Conservation (phyloP, 495 filamentous ascomycete genomes). For the Podospora pseudocomata region DNA sequence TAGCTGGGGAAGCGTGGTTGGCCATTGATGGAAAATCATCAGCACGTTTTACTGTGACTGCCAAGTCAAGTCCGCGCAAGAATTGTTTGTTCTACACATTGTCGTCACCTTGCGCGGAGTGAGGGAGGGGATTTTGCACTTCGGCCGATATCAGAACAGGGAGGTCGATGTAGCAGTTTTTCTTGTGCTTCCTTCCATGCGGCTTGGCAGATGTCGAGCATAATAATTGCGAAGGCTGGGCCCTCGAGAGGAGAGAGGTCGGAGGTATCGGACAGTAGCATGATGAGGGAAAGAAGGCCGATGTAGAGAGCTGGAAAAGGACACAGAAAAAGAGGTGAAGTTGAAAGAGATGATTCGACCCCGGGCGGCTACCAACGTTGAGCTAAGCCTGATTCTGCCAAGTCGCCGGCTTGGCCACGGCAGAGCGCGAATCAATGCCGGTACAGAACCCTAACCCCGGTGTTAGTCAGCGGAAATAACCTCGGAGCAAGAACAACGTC, state of each 20-base stretch:
- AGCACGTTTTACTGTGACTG: background rate
- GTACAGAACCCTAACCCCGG: background rate
- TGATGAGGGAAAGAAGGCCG: background rate
- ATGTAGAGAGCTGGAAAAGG: background rate
- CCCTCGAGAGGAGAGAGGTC: background rate
- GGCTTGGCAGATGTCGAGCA: background rate
- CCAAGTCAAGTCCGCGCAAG: background rate
- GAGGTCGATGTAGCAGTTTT: background rate
- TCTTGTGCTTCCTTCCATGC: background rate
- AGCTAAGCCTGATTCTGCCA: background rate
- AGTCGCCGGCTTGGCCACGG: constrained; percentile 10
- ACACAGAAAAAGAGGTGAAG: constrained; percentile 5
- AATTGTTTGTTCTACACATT: background rate
- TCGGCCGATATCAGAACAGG: background rate
- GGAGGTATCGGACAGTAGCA: constrained; percentile 2
- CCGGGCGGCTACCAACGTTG: constrained; percentile 5
- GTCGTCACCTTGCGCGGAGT: background rate
- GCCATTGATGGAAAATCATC: background rate
- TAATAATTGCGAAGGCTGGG: background rate
- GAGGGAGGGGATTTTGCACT: background rate
- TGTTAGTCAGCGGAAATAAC: background rate
- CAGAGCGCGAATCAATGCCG: background rate
- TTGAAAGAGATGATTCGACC: background rate
- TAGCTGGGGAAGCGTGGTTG: background rate
- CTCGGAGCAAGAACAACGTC: background rate